Evolutionary conservation across 176 grass and related monocot genomes (phyloP).

Genomic region (Musa beccarii): DNA sequence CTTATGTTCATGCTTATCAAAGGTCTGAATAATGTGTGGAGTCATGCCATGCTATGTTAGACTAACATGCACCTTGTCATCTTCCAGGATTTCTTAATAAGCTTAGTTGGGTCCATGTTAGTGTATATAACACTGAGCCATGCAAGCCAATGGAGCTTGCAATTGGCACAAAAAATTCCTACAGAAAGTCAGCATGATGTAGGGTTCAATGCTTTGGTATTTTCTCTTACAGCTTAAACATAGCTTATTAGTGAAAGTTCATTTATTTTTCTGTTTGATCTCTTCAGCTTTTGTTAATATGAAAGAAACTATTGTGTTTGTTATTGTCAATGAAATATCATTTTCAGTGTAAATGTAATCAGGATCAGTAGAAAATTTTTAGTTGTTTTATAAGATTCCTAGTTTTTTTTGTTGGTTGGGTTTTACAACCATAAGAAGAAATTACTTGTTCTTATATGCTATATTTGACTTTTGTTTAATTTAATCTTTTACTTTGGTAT

Average conservation of each 20-base stretch:
- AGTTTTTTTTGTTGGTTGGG: neutral
- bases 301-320: neutral
- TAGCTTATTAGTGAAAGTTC: neutral
- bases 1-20: too few species aligned
- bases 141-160: too few species aligned
- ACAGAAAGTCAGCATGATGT: neutral
- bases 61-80: too few species aligned
- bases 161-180: too few species aligned
- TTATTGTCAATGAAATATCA: neutral
- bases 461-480: conserved; percentile 23
- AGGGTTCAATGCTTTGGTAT: neutral
- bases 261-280: neutral
- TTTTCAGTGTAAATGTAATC: neutral
- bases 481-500: neutral
- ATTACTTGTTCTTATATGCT: neutral
- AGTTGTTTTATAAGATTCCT: neutral
- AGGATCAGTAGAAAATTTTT: neutral
- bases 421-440: neutral
- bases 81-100: too few species aligned
- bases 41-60: too few species aligned
- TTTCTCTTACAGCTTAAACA: neutral
- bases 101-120: too few species aligned
- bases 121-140: too few species aligned
- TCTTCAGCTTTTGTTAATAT: neutral
- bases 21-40: too few species aligned